Evolutionary conservation across 2,329 filamentous ascomycete genomes (phyloP).

Genomic region (Pseudocercospora pini-densiflorae): DNA sequence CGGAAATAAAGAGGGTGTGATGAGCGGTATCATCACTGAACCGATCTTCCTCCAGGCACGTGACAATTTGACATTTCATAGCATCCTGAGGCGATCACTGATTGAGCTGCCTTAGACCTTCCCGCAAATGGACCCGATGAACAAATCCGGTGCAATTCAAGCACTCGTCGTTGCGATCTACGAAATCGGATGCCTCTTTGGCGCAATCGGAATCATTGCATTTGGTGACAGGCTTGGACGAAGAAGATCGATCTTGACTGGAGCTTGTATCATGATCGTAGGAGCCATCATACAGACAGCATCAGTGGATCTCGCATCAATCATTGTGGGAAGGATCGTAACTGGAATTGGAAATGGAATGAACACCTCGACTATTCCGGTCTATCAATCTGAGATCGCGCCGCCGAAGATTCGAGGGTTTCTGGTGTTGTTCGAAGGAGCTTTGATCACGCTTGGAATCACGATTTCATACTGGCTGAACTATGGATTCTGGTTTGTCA

Average conservation of each 20-base stretch:
- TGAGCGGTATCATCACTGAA: conserved; percentile 49
- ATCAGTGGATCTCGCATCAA: conserved; percentile 50
- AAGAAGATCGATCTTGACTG: conserved; percentile 61
- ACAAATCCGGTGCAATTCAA: conserved; percentile 32
- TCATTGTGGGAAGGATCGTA: conserved; percentile 54
- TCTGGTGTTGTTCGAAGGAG: conserved; percentile 94
- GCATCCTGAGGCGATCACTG: too few species aligned
- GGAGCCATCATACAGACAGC: conserved; percentile 64
- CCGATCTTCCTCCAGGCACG: conserved; percentile 44
- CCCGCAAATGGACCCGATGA: conserved; percentile 43
- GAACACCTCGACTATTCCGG: conserved; percentile 45
- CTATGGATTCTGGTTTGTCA: conserved; percentile 45
- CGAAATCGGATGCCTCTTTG: conserved; percentile 40
- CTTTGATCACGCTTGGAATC: conserved; percentile 63
- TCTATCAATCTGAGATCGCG: conserved; percentile 62
- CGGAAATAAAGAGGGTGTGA: conserved; percentile 40
- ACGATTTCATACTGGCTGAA: conserved; percentile 58
- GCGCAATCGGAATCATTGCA: conserved; percentile 45
- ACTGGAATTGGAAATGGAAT: conserved; percentile 51
- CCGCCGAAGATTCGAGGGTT: conserved; percentile 92
- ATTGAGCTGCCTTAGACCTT: too few species aligned
- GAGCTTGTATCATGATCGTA: conserved; percentile 62
- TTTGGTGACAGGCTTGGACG: conserved; percentile 64
- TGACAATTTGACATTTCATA: too few species aligned
- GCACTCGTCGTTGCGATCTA: conserved; percentile 43